Conservation (phyloP, 78 protist genomes). For the Dictyostelium firmibasis region DNA sequence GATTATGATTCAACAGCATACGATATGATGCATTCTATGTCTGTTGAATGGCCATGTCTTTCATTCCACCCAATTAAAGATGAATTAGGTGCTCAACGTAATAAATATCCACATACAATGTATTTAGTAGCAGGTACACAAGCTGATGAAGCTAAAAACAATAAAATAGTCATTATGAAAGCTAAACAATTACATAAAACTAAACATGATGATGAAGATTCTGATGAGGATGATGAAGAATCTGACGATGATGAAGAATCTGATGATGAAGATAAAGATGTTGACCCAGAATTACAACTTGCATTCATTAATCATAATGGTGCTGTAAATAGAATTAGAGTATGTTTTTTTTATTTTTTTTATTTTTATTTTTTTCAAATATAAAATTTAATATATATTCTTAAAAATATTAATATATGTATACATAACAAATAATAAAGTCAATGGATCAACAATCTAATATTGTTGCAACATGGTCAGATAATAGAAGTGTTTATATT, state of each 20-base stretch:
- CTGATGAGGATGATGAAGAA: constrained; percentile 75
- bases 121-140: constrained; percentile 93
- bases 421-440: no score
- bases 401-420: no score
- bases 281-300: constrained; percentile 83
- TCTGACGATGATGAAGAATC: constrained; percentile 80
- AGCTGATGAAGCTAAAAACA: constrained; percentile 85
- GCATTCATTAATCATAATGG: constrained; percentile 77
- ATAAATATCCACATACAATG: constrained; percentile 84
- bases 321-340: constrained; percentile 92
- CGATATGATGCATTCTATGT: constrained; percentile 88
- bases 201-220: constrained; percentile 78
- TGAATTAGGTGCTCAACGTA: constrained; percentile 86
- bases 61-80: constrained; percentile 91
- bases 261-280: constrained; percentile 79
- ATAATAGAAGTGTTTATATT: constrained; percentile 80
- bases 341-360: neutral
- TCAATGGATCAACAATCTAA: constrained; percentile 88
- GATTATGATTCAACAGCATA: constrained; percentile 90
- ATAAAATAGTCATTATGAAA: constrained; percentile 85
- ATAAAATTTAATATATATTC: no score
- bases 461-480: constrained; percentile 92
- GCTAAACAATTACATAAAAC: constrained; percentile 80
- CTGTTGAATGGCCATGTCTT: constrained; percentile 95
- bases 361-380: neutral